Evolutionary conservation across 192 early-diverging fungal species (phyloP), one percentile per base, ranked within the genome.

Genomic region (Mortierella claussenii): DNA sequence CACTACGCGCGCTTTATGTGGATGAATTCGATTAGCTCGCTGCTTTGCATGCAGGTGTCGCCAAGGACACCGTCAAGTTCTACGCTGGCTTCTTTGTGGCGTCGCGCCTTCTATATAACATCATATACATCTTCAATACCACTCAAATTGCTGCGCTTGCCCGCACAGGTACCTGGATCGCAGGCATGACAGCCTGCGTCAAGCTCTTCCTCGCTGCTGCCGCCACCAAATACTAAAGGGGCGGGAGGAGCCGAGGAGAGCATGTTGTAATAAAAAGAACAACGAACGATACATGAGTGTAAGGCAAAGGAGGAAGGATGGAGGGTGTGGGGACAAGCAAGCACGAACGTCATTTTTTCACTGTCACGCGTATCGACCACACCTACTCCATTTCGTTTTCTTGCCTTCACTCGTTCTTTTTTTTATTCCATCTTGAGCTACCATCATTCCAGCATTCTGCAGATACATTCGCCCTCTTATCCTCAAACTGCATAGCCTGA

Each of bases 191-290:
- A 33, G 51, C 73, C 11, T 76, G 73, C 54, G 1, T 66, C 3
- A 76, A 76, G 58, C 59, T 76, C 15, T 57, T 76, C 73, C 40
- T 76, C 31, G 64, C 64, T 20, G 73, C 73, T 28, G 73, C 73
- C 42, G 57, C 64, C 44, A 67, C 58, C 28, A 76, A 76, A 50
- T 62, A 61, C 52, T 76, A 67, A 31, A 51, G 18, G 10, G 13
- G 13, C 13, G 37, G n/a, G n/a, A n/a, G n/a, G n/a, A n/a, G n/a
- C n/a, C n/a, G n/a, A n/a, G n/a, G n/a, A n/a, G n/a, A n/a, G n/a
- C n/a, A n/a, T n/a, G n/a, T n/a, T n/a, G n/a, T 40, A n/a, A 49
- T 24, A 42, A 42, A 42, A 42, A 42, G 17, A 42, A 42, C 8
- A 42, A 17, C 40, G 17, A 42, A 42, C 8, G 40, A 11, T 11